phyloP scores from a whole-genome alignment of 345 rosid genomes.

The Viola odorata region DNA sequence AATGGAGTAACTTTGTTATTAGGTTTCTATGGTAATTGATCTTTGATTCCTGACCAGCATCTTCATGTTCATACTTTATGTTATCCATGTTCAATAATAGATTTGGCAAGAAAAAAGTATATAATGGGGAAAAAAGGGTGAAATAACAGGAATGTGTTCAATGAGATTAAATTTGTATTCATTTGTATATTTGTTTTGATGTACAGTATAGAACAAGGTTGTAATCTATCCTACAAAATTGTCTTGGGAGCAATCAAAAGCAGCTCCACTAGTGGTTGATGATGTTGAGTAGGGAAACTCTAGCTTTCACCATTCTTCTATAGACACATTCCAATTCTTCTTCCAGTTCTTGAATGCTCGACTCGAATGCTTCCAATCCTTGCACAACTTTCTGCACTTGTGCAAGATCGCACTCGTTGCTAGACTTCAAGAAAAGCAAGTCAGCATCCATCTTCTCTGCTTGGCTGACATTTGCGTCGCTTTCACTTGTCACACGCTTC shows the following conservation, averaged over 20 bases:
- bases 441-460: conserved; percentile 2
- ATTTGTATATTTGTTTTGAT: too few relatives aligned
- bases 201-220: not conserved
- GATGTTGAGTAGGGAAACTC: not conserved
- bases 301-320: not conserved
- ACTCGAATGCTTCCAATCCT: not conserved
- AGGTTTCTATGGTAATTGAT: too few relatives aligned
- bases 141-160: too few relatives aligned
- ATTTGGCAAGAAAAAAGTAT: too few relatives aligned
- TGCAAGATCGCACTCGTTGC: not conserved
- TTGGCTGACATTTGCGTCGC: not conserved
- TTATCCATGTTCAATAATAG: too few relatives aligned
- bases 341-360: conserved; percentile 1
- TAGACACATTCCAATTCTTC: not conserved
- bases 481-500: not conserved
- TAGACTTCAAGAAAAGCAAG: conserved; percentile 6
- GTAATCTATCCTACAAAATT: not conserved
- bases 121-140: too few relatives aligned
- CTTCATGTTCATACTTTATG: too few relatives aligned
- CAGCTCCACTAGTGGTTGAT: not conserved
- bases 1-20: too few relatives aligned
- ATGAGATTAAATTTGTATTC: too few relatives aligned
- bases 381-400: not conserved
- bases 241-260: not conserved
- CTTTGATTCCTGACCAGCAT: too few relatives aligned